These are phyloP conservation scores for Populus hybrid DNA, from an alignment of 441 rosid genomes.

Conservation along the genomic window DNA sequence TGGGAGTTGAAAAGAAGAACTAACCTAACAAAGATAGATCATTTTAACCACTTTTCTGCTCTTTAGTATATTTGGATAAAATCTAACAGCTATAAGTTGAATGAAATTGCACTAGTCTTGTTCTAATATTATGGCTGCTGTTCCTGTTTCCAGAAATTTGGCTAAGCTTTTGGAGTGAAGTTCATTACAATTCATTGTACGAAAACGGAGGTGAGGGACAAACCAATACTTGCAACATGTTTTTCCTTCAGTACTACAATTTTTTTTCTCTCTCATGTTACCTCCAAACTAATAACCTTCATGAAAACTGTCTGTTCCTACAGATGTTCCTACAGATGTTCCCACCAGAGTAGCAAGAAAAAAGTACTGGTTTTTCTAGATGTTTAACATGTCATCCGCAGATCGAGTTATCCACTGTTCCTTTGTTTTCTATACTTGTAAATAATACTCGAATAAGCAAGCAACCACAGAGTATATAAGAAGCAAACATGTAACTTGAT, in stretches of 20 bases:
- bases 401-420: not conserved
- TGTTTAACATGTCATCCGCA: not conserved
- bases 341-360: constrained; percentile 42
- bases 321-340: constrained; percentile 61
- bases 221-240: not conserved
- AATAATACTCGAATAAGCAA: not conserved
- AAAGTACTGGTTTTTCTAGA: constrained; percentile 82
- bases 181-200: constrained; percentile 86
- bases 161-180: constrained; percentile 99
- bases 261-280: not conserved
- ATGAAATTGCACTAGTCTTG: not conserved
- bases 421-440: not conserved
- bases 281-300: constrained; percentile 8
- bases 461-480: not conserved
- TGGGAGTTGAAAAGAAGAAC: not conserved
- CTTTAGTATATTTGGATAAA: too few species aligned
- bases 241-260: not conserved
- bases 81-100: not conserved
- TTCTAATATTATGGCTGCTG: not conserved
- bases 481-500: not conserved
- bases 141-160: constrained; percentile 55
- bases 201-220: constrained; percentile 64
- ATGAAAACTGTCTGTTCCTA: constrained; percentile 6
- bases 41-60: not conserved
- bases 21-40: not conserved